Evolutionary conservation across 768 basidiomycete genomes (phyloP).

Genomic region (Porphyrellus cyaneotinctus): DNA sequence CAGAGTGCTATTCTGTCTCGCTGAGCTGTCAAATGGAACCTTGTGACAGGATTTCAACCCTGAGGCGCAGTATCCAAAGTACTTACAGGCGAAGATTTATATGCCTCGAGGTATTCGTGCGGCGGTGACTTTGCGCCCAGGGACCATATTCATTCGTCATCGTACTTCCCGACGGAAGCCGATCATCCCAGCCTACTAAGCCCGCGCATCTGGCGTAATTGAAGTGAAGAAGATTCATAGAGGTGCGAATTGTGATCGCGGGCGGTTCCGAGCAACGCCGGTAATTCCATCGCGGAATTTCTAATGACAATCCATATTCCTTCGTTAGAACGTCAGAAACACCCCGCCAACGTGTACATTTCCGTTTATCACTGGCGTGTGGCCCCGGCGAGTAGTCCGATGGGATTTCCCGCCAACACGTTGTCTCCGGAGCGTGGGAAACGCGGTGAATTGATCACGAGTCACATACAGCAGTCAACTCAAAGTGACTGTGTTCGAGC

Average conservation of each 20-base stretch:
- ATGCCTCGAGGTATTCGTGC: conserved; percentile 33
- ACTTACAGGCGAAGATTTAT: conserved; percentile 28
- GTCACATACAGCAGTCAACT: conserved; percentile 13
- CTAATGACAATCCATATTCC: conserved; percentile 31
- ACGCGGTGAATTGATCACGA: conserved; percentile 23
- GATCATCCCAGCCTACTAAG: conserved; percentile 22
- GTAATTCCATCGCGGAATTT: conserved; percentile 20
- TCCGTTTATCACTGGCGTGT: conserved; percentile 26
- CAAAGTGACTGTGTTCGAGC: conserved; percentile 55
- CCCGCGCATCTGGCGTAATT: conserved; percentile 15
- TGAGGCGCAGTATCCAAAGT: conserved; percentile 29
- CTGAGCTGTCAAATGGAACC: conserved; percentile 10
- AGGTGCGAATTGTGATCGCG: conserved; percentile 7
- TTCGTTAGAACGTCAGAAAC: conserved; percentile 18
- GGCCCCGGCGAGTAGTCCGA: conserved; percentile 17
- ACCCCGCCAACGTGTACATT: conserved; percentile 27
- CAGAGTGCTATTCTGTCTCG: conserved; percentile 8
- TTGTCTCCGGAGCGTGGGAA: conserved; percentile 20
- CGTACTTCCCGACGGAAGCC: conserved; percentile 23
- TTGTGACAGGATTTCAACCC: conserved; percentile 26
- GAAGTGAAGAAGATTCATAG: conserved; percentile 9
- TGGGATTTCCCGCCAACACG: conserved; percentile 19
- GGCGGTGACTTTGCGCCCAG: conserved; percentile 28
- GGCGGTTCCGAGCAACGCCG: conserved; percentile 23
- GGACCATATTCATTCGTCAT: conserved; percentile 28